Evolutionary conservation across 805 yeast genomes (phyloP).

Genomic region (Maudiozyma bulderi): DNA sequence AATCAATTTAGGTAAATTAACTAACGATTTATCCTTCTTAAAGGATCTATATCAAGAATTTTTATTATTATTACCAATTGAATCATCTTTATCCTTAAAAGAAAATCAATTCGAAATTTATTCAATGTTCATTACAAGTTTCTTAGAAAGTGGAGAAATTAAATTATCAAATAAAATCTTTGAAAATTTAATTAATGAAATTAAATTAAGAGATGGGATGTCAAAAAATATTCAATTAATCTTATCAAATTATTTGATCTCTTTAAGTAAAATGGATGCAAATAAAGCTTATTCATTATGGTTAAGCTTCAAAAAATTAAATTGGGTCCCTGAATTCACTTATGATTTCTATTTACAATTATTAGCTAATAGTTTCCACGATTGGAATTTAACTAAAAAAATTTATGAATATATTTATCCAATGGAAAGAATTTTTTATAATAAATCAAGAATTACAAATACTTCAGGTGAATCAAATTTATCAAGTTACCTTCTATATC

Average conservation of each 20-base stretch:
- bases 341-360: conserved; percentile 31
- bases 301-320: conserved; percentile 29
- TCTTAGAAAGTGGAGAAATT: conserved; percentile 42
- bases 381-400: conserved; percentile 28
- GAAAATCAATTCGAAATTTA: conserved; percentile 41
- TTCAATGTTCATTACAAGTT: conserved; percentile 40
- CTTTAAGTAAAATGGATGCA: conserved; percentile 30
- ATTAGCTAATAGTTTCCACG: conserved; percentile 27
- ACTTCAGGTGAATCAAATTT: conserved; percentile 1
- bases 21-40: conserved; percentile 32
- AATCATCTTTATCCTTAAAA: conserved; percentile 13
- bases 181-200: conserved; percentile 43
- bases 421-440: conserved; percentile 17
- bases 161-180: conserved; percentile 46
- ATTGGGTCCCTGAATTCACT: conserved; percentile 35
- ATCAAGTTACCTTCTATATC: conserved; percentile 19
- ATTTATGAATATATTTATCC: conserved; percentile 33
- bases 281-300: conserved; percentile 30
- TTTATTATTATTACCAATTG: conserved; percentile 14
- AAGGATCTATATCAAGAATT: conserved; percentile 33
- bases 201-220: conserved; percentile 26
- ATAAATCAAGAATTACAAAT: background rate
- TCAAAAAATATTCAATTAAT: conserved; percentile 32
- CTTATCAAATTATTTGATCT: conserved; percentile 36
- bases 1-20: conserved; percentile 33